phyloP scores from a whole-genome alignment of 2,329 filamentous ascomycete genomes.

The Alternaria consortialis region DNA sequence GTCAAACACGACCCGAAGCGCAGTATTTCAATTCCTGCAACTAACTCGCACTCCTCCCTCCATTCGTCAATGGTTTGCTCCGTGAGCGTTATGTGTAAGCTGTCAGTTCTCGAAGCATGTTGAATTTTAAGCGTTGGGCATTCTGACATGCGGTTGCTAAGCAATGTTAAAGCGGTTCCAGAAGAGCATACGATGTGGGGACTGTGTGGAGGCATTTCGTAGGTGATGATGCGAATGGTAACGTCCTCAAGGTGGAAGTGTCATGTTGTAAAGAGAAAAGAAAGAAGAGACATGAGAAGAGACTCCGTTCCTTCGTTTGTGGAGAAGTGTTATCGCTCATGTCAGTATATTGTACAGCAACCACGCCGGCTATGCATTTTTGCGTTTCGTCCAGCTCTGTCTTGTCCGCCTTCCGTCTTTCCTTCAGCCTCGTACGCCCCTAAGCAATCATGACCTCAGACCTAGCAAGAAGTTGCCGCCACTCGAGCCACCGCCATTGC shows the following conservation, averaged over 20 bases:
- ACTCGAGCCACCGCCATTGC: slow-evolving; percentile 65
- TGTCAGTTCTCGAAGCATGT: background rate
- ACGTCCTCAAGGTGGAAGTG: background rate
- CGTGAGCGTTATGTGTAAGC: background rate
- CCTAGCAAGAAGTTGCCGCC: slow-evolving; percentile 72
- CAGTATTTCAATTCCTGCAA: slow-evolving; percentile 13
- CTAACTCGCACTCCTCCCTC: background rate
- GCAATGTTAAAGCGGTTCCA: background rate
- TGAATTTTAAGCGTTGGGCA: background rate
- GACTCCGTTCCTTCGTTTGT: slow-evolving; percentile 1
- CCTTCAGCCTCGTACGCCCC: background rate
- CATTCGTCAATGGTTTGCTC: background rate
- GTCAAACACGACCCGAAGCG: slow-evolving; percentile 11
- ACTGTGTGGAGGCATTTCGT: background rate
- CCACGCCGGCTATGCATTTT: slow-evolving; percentile 35
- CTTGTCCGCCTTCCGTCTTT: background rate
- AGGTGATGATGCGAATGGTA: background rate
- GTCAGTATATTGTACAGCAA: slow-evolving; percentile 45
- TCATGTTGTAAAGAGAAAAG: background rate
- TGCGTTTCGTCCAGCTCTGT: background rate
- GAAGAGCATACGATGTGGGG: background rate
- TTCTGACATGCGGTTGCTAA: background rate
- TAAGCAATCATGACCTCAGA: slow-evolving; percentile 59
- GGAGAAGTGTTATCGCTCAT: slow-evolving; percentile 18
- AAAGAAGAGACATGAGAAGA: slow-evolving; percentile 1